Conservation (phyloP, 73 alveolate species). For the Vitrella brassicaformis region DNA sequence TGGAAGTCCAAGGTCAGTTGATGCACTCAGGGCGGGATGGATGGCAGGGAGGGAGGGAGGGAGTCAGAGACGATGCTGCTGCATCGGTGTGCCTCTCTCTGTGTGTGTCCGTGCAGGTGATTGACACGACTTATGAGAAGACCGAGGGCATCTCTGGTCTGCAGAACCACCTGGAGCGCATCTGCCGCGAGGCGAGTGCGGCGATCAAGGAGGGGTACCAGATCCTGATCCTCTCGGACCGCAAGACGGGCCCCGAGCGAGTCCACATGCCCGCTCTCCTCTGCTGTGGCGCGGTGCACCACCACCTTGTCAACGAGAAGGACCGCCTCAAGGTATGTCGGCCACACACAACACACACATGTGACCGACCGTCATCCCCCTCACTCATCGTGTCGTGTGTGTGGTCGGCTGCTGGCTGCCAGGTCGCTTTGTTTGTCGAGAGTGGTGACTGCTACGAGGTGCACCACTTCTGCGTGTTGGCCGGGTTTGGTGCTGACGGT, state of each 20-base stretch:
- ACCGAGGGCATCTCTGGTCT: slow-evolving; percentile 5
- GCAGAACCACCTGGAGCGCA: slow-evolving; percentile 14
- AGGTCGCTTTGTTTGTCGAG: slow-evolving; percentile 25
- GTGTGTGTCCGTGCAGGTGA: too few relatives aligned
- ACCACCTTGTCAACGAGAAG: slow-evolving; percentile 14
- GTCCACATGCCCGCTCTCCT: slow-evolving; percentile 29
- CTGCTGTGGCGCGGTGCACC: slow-evolving; percentile 28
- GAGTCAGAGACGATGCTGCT: too few relatives aligned
- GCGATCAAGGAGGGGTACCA: slow-evolving; percentile 18
- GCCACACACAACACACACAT: neutral
- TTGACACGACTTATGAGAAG: neutral
- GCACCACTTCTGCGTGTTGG: slow-evolving; percentile 12
- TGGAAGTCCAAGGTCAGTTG: neutral
- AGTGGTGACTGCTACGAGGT: slow-evolving; percentile 39
- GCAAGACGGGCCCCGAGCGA: neutral
- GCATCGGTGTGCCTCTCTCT: too few relatives aligned
- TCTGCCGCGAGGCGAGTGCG: slow-evolving; percentile 13
- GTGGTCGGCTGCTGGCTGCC: neutral
- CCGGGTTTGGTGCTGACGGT: slow-evolving; percentile 35
- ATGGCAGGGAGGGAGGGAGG: too few relatives aligned
- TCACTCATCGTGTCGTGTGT: neutral
- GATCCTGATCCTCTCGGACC: slow-evolving; percentile 25
- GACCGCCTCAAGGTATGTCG: slow-evolving; percentile 12
- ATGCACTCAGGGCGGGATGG: too few relatives aligned
- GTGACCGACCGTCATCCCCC: neutral